phyloP scores from a whole-genome alignment of 768 basidiomycete genomes.

The Crucibulum laeve region DNA sequence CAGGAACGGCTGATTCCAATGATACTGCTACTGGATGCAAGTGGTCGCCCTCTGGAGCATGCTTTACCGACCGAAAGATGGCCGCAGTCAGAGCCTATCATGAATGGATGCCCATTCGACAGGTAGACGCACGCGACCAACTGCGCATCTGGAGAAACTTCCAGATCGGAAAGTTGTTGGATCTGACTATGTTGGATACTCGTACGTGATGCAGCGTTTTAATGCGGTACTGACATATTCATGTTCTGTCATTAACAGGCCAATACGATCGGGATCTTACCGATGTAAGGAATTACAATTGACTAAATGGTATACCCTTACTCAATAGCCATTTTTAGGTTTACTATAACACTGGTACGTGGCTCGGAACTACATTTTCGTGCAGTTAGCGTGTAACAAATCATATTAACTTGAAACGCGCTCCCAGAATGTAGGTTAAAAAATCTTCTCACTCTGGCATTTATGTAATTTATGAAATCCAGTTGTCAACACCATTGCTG shows the following conservation, averaged over 20 bases:
- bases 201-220: slow-evolving; percentile 24
- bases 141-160: slow-evolving; percentile 62
- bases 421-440: slow-evolving; percentile 9
- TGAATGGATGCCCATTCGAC: slow-evolving; percentile 61
- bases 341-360: slow-evolving; percentile 47
- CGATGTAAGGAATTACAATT: slow-evolving; percentile 33
- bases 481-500: slow-evolving; percentile 42
- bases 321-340: slow-evolving; percentile 20
- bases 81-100: slow-evolving; percentile 57
- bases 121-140: slow-evolving; percentile 49
- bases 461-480: slow-evolving; percentile 3
- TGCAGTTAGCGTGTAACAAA: slow-evolving; percentile 1
- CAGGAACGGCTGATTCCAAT: slow-evolving; percentile 51
- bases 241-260: slow-evolving; percentile 17
- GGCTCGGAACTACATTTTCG: background rate
- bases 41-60: slow-evolving; percentile 49
- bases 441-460: background rate
- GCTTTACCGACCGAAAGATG: slow-evolving; percentile 56
- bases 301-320: slow-evolving; percentile 1
- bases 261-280: slow-evolving; percentile 58
- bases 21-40: slow-evolving; percentile 45
- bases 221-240: background rate
- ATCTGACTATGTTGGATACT: slow-evolving; percentile 60
- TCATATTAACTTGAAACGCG: too few relatives aligned
- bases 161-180: slow-evolving; percentile 58